phyloP scores from a whole-genome alignment of 2,329 filamentous ascomycete species.

The Colletotrichum musicola region DNA sequence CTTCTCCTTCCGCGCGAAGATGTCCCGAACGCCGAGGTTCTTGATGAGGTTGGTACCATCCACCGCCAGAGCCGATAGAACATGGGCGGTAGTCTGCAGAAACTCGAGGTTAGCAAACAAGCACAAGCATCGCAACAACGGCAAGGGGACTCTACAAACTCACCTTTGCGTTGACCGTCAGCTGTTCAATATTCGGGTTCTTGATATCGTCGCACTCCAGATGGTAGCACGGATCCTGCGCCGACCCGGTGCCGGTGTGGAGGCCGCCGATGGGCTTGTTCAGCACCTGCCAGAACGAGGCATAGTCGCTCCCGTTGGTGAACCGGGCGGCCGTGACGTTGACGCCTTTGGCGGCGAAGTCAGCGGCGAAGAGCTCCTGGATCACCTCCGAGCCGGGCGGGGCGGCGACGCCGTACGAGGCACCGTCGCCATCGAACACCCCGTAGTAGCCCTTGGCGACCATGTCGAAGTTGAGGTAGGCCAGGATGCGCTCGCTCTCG shows the following conservation, averaged over 20 bases:
- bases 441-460: constrained; percentile 52
- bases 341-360: constrained; percentile 49
- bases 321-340: constrained; percentile 44
- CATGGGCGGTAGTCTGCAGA: constrained; percentile 22
- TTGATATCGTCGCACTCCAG: constrained; percentile 54
- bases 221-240: constrained; percentile 52
- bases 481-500: constrained; percentile 50
- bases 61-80: constrained; percentile 26
- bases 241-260: constrained; percentile 70
- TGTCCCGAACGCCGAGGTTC: background rate
- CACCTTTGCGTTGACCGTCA: constrained; percentile 48
- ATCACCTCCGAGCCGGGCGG: constrained; percentile 49
- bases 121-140: background rate
- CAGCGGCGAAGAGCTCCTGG: constrained; percentile 50
- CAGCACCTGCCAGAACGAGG: constrained; percentile 67
- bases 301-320: constrained; percentile 70
- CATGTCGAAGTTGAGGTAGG: constrained; percentile 59
- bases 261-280: constrained; percentile 67
- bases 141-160: background rate
- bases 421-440: constrained; percentile 51
- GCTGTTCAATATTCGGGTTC: constrained; percentile 52
- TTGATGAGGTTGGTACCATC: constrained; percentile 40
- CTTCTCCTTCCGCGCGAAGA: background rate
- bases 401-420: constrained; percentile 52
- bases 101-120: background rate